Base-by-base conservation (phyloP, 2,329 filamentous ascomycete species). In the Fusarium sacchari region DNA sequence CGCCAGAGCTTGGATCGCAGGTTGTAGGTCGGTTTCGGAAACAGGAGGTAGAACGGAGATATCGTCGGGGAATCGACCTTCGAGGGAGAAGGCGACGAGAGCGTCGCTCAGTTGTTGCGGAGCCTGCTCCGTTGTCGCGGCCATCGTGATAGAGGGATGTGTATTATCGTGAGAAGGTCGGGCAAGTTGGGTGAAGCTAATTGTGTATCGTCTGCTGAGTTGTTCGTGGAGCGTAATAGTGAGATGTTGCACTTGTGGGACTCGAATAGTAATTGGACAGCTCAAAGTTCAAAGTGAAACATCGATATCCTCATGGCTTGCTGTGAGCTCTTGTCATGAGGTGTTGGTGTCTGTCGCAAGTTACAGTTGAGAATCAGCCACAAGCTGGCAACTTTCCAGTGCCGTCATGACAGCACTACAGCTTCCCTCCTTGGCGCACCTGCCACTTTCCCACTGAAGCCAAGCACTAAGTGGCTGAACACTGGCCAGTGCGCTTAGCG, bases 61-160 rank as follows among this genome's bases (percentile, higher is more conserved):
- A 40, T 84, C 76, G 26, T 84, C 82, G n/a, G 84, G 84, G 55
- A 86, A 86, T 39, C 74, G 77, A 3, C 82, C 82, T 17, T 84
- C 80, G 22, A 84, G 75, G 6, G 83, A 78, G 72, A 86, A 86
- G 11, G 79, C 76, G 15, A 85, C 78, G 30, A 86, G 80, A 34
- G 83, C 83, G 50, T 84, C 77, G 74, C 83, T 82, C 8, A 86
- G 78, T 64, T 79, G 77, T 57, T 78, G 73, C 11, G 82, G 57
- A 26, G 64, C 34, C 28, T 64, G 32, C 7, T 79, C 80, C 24
- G 77, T 70, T 13, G 76, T 62, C 20, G 79, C 55, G 63, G 81
- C 76, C 82, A 85, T 82, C 75, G 60, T 64, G 62, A 13, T 15
- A 20, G 26, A 34, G 20, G 42, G 14, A 22, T 6, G 34, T 40